A percentile compares a stretch with the other conserved stretches of the same genome.
phyloP scores from a whole-genome alignment of 345 rosid genomes.

The Pelargonium nanum region DNA sequence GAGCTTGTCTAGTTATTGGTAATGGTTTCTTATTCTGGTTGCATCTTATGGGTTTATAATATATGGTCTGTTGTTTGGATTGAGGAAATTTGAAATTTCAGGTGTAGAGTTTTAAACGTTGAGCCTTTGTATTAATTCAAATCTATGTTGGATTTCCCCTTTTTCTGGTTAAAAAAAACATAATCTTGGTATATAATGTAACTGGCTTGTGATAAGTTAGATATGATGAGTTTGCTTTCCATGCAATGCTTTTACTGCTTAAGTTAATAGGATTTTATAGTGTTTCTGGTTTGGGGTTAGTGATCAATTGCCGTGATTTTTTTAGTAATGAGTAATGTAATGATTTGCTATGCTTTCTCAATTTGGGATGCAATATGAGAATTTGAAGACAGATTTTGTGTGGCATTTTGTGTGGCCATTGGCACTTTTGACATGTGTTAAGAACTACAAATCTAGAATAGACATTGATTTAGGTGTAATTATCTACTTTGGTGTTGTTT shows the following conservation, averaged over 20 bases:
- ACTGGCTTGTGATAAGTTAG: neutral
- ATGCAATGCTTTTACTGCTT: neutral
- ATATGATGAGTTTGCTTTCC: neutral
- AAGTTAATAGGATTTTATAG: neutral
- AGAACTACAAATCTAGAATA: neutral
- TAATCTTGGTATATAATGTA: neutral
- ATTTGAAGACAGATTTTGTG: neutral
- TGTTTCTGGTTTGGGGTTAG: neutral
- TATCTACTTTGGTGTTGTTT: neutral
- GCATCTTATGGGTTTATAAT: neutral
- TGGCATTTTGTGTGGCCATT: neutral
- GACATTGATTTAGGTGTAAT: neutral
- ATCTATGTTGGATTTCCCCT: neutral
- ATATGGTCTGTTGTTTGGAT: neutral
- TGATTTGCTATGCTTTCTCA: neutral
- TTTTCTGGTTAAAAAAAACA: neutral
- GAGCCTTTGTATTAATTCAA: neutral
- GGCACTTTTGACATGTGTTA: neutral
- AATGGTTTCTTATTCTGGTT: neutral
- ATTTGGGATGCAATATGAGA: neutral
- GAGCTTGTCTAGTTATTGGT: neutral
- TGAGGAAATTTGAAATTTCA: neutral
- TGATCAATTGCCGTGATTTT: neutral
- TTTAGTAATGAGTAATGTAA: neutral
- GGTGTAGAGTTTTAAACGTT: neutral